These are phyloP conservation scores for Rosa persica DNA, from an alignment of 306 rosid genomes.

Conservation along the genomic window DNA sequence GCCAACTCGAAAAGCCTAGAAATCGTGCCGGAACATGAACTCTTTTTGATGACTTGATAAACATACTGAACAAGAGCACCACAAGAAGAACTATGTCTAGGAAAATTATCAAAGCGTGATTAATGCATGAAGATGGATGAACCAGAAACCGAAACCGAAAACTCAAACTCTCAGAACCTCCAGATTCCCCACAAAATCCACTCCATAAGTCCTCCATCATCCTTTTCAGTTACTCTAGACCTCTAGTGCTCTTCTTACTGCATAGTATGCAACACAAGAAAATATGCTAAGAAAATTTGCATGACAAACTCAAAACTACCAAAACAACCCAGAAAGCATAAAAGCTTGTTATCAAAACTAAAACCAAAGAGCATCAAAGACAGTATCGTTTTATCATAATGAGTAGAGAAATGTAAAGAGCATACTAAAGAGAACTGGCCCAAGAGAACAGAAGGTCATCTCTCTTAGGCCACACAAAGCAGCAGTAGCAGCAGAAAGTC, in stretches of 20 bases:
- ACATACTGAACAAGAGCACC: constrained; percentile 43
- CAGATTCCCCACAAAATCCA: constrained; percentile 58
- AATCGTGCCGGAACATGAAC: constrained; percentile 26
- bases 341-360: not conserved
- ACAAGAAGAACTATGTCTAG: constrained; percentile 49
- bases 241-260: constrained; percentile 10
- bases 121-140: constrained; percentile 57
- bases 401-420: not conserved
- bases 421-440: not conserved
- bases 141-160: constrained; percentile 32
- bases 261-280: not conserved
- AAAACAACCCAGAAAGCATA: not conserved
- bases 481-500: not conserved
- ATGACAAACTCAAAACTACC: not conserved
- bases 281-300: not conserved
- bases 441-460: not conserved
- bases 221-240: not conserved
- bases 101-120: constrained; percentile 50
- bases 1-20: constrained; percentile 44
- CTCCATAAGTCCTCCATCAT: constrained; percentile 52
- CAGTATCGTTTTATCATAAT: not conserved
- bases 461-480: not conserved
- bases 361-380: not conserved
- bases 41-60: constrained; percentile 41
- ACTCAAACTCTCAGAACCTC: constrained; percentile 15